These are phyloP conservation scores for Metschnikowia shivogae DNA, from an alignment of 805 yeast species.

Conservation along the genomic window DNA sequence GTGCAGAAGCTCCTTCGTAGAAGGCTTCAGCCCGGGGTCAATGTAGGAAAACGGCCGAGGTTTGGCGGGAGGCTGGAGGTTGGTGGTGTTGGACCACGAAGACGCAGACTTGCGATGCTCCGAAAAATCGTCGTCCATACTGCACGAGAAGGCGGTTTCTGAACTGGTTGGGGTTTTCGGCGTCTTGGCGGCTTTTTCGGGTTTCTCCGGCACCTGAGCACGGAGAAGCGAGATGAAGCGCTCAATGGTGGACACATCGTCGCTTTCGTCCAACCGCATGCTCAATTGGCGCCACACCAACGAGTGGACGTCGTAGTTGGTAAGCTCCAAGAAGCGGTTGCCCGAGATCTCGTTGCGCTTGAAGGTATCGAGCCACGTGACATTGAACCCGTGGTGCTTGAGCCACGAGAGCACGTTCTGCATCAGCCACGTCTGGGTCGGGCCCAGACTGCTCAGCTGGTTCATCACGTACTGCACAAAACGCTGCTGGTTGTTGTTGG, in stretches of 20 bases:
- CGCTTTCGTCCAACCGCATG: constrained; percentile 32
- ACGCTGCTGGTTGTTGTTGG: constrained; percentile 32
- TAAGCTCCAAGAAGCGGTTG: constrained; percentile 58
- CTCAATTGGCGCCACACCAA: constrained; percentile 45
- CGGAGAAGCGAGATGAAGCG: constrained; percentile 51
- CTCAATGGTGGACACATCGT: constrained; percentile 50
- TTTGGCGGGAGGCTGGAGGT: constrained; percentile 20
- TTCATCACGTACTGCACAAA: constrained; percentile 42
- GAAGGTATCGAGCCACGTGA: constrained; percentile 69
- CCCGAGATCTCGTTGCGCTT: constrained; percentile 55
- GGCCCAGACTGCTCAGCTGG: constrained; percentile 18
- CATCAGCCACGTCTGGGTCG: constrained; percentile 53
- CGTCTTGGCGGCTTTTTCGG: too few relatives aligned
- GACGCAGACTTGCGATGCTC: constrained; percentile 35
- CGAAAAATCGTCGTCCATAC: not conserved
- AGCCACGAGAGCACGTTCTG: constrained; percentile 70
- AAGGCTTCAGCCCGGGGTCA: constrained; percentile 25
- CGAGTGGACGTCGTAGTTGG: constrained; percentile 54
- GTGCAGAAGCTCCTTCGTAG: constrained; percentile 22
- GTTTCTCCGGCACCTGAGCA: constrained; percentile 7
- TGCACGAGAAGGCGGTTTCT: not conserved
- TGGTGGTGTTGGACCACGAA: constrained; percentile 21
- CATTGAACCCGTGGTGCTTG: constrained; percentile 61
- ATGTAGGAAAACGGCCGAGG: constrained; percentile 39
- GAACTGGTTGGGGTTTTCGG: constrained; percentile 1